A percentile compares a stretch with the other conserved stretches of the same genome.
These are phyloP conservation scores for Ascosphaera apis DNA, from an alignment of 2,329 filamentous ascomycete species.

Conservation along the genomic window DNA sequence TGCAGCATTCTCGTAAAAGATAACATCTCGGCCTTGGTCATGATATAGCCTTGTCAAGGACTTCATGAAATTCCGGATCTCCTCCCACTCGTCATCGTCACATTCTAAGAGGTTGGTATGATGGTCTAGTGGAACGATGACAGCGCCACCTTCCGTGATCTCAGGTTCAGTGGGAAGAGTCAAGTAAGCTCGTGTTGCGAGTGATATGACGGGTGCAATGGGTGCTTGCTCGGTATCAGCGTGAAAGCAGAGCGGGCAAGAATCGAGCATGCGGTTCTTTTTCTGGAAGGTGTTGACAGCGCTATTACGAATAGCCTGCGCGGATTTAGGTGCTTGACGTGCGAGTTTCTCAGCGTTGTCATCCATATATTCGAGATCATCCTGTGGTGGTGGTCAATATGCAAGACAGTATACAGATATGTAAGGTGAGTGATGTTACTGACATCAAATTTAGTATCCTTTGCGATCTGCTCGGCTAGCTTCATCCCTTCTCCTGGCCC, in stretches of 20 bases:
- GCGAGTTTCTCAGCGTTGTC: slow-evolving; percentile 86
- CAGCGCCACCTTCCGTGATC: slow-evolving; percentile 56
- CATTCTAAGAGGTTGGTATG: slow-evolving; percentile 83
- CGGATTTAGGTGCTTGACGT: slow-evolving; percentile 65
- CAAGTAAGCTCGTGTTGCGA: slow-evolving; percentile 67
- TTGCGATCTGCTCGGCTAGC: slow-evolving; percentile 79
- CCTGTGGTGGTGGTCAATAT: slow-evolving; percentile 14
- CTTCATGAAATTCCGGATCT: slow-evolving; percentile 98
- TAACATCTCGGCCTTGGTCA: slow-evolving; percentile 69
- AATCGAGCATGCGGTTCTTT: slow-evolving; percentile 65
- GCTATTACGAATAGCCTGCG: slow-evolving; percentile 65
- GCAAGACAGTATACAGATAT: neutral
- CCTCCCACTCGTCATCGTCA: slow-evolving; percentile 98
- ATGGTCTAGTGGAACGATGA: slow-evolving; percentile 76
- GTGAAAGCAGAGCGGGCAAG: slow-evolving; percentile 76
- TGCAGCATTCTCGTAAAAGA: slow-evolving; percentile 96
- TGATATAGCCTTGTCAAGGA: slow-evolving; percentile 82
- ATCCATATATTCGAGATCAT: slow-evolving; percentile 91
- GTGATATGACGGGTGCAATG: slow-evolving; percentile 60
- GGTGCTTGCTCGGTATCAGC: slow-evolving; percentile 62
- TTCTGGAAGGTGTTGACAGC: slow-evolving; percentile 79
- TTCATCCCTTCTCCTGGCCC: slow-evolving; percentile 56
- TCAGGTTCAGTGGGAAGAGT: slow-evolving; percentile 82
- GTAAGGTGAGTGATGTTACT: slow-evolving; percentile 8
- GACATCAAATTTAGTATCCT: slow-evolving; percentile 66